A percentile compares a stretch with the other conserved stretches of the same genome.
Conservation (phyloP, 139 green algal genomes). For the Tetraselmis striata region DNA sequence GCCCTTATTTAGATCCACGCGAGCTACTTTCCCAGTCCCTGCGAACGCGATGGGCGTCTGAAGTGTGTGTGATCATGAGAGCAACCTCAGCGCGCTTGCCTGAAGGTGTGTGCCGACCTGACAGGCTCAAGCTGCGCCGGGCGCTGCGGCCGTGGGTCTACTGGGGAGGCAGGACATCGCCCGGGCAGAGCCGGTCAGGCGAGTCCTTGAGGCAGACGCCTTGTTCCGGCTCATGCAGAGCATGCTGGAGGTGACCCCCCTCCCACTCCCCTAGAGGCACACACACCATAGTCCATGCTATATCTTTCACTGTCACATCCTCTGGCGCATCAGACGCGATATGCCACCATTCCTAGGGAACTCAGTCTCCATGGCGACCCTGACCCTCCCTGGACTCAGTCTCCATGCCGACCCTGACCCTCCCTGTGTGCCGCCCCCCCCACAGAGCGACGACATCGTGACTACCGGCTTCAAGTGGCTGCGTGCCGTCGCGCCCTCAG, state of each 20-base stretch:
- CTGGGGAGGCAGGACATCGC: constrained; percentile 21
- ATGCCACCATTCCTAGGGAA: too few relatives aligned
- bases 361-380: too few relatives aligned
- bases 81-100: background rate
- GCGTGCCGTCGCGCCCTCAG: constrained; percentile 14
- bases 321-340: too few relatives aligned
- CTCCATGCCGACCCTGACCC: too few relatives aligned
- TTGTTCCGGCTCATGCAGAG: constrained; percentile 15
- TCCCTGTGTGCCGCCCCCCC: too few relatives aligned
- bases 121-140: background rate
- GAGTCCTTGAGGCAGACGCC: constrained; percentile 9
- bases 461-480: constrained; percentile 35
- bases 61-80: background rate
- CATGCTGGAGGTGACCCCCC: too few relatives aligned
- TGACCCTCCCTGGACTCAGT: background rate
- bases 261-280: too few relatives aligned
- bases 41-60: too few relatives aligned
- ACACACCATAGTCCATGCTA: too few relatives aligned
- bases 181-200: background rate
- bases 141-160: constrained; percentile 13
- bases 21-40: too few relatives aligned
- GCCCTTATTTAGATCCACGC: too few relatives aligned
- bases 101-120: background rate
- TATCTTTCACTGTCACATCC: too few relatives aligned
- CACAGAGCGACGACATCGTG: constrained; percentile 14